Evolutionary conservation across 2,329 filamentous ascomycete species (phyloP).

Genomic region (Colletotrichum godetiae): DNA sequence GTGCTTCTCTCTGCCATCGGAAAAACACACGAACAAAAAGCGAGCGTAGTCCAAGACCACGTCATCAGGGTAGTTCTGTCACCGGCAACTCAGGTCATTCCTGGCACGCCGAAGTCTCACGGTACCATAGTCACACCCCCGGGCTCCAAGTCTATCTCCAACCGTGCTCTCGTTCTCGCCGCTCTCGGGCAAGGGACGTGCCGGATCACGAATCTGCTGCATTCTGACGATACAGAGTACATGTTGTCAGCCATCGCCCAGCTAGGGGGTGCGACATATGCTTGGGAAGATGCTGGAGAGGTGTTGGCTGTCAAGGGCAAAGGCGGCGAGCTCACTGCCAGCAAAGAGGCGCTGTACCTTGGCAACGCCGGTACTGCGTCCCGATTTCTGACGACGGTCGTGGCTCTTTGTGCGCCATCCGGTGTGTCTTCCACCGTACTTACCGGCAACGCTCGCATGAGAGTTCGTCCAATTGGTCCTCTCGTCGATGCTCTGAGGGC

Average conservation of each 20-base stretch:
- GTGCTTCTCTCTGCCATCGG: conserved; percentile 93
- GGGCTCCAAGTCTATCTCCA: conserved; percentile 97
- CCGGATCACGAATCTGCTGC: conserved; percentile 89
- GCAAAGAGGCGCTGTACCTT: conserved; percentile 82
- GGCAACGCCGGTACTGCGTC: conserved; percentile 98
- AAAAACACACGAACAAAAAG: conserved; percentile 85
- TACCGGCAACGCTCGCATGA: conserved; percentile 96
- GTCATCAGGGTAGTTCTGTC: conserved; percentile 87
- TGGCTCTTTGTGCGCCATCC: conserved; percentile 80
- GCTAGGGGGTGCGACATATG: conserved; percentile 87
- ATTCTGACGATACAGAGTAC: conserved; percentile 96
- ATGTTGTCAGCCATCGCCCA: conserved; percentile 94
- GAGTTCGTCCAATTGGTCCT: conserved; percentile 91
- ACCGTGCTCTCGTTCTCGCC: conserved; percentile 92
- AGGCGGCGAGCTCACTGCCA: conserved; percentile 85
- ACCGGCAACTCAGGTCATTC: conserved; percentile 78
- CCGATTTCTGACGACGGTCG: conserved; percentile 92
- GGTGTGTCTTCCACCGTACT: conserved; percentile 78
- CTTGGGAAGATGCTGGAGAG: conserved; percentile 95
- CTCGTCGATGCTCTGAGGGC: conserved; percentile 88
- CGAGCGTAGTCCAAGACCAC: conserved; percentile 88
- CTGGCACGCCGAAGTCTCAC: conserved; percentile 74
- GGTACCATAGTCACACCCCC: conserved; percentile 86
- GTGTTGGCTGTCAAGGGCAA: conserved; percentile 90
- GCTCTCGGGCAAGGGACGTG: conserved; percentile 89